A percentile compares a stretch with the other conserved stretches of the same genome.
Evolutionary conservation across 257 asterid species (phyloP).

Genomic region (Solanum sejunctum): DNA sequence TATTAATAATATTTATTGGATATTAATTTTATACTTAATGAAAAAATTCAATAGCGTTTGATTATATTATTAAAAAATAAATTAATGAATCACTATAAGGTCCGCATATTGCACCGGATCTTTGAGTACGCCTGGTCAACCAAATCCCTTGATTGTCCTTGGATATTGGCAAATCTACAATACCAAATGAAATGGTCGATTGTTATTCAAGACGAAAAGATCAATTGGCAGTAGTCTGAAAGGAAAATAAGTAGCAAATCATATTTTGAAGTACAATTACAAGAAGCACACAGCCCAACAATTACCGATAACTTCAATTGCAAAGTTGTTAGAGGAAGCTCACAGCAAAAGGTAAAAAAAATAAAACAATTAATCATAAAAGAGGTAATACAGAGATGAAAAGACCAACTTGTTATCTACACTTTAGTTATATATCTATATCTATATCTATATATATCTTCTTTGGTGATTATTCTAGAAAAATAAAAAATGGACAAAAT

Average conservation of each 20-base stretch:
- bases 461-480: not conserved
- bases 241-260: not conserved
- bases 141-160: constrained; percentile 71
- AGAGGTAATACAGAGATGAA: not conserved
- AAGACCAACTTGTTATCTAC: not conserved
- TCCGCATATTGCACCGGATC: not conserved
- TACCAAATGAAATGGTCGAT: not conserved
- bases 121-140: constrained; percentile 82
- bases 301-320: not conserved
- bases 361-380: not conserved
- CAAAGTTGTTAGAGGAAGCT: not conserved
- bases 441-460: not conserved
- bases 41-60: no score
- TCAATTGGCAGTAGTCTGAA: not conserved
- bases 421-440: not conserved
- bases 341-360: not conserved
- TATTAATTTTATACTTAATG: no score
- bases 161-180: constrained; percentile 56
- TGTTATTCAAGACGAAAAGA: not conserved
- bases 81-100: not conserved
- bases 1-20: no score
- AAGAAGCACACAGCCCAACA: not conserved
- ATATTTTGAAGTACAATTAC: not conserved
- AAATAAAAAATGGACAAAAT: constrained; percentile 18
- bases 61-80: no score